Evolutionary conservation across 1,284 basidiomycete species (phyloP), one percentile per base, ranked within the genome.

Genomic region (Rhodotorula sp.): DNA sequence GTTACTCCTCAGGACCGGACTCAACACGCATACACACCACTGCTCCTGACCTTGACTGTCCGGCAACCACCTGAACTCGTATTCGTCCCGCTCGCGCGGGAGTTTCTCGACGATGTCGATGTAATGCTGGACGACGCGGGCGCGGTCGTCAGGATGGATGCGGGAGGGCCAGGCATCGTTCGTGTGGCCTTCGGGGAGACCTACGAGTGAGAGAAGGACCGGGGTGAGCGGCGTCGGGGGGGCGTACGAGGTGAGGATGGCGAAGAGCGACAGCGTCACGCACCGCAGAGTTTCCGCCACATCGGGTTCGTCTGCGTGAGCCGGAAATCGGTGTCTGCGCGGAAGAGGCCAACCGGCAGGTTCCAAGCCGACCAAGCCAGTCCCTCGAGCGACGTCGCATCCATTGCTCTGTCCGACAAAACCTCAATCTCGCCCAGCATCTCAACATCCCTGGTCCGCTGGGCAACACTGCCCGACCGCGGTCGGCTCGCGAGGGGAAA

Each of bases 121-220:
- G 52, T 68, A 68, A 24, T 68, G 67, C n/a, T 44, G 29, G 17
- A 68, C 36, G 9, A 68, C 62, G 15, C 58, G 47, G 24, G 59
- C 62, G 17, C 61, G 62, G 49, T 68, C 67, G 1, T 68, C 67
- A 1, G 44, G 47, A 48, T 56, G 62, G 24, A 68, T 59, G 6
- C 62, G 62, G 29, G 62, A 39, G 19, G 67, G 62, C 67, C 67
- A 68, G 15, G 62, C 55, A 47, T 68, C 67, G n/a, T 58, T 60
- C 7, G 32, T 34, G 27, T 64, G 62, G 52, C 64, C 60, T 0
- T 44, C 19, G 8, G 49, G 13, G 15, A 65, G 47, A 17, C 55
- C 59, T 59, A 46, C 22, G 27, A 17, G 44, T 11, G 19, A 34
- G 6, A 34, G 8, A 22, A 36, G 34, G 22, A 20, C 8, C 13